phyloP scores from a whole-genome alignment of 1,284 basidiomycete genomes.

The Sporisorium scitamineum region DNA sequence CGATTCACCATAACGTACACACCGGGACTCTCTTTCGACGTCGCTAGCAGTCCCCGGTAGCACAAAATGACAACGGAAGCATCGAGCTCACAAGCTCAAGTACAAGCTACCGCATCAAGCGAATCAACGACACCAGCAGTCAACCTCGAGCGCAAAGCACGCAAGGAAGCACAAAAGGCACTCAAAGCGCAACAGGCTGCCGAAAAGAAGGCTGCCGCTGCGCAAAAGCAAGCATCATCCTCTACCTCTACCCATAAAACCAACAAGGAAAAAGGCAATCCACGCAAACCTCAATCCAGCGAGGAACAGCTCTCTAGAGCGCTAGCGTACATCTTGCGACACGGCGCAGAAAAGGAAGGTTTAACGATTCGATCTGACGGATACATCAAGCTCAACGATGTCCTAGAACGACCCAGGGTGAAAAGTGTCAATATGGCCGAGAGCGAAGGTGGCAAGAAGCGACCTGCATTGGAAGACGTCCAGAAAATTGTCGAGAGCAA shows the following conservation, averaged over 20 bases:
- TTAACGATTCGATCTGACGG: conserved; percentile 82
- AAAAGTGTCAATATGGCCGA: conserved; percentile 58
- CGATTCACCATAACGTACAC: neutral
- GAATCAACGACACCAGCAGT: neutral
- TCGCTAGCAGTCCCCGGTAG: too few species aligned
- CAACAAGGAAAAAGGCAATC: neutral
- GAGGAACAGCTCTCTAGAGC: conserved; percentile 77
- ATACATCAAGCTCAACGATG: conserved; percentile 78
- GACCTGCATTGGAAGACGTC: conserved; percentile 51
- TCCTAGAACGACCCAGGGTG: conserved; percentile 53
- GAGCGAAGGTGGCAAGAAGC: conserved; percentile 13
- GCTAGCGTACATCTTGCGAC: conserved; percentile 84
- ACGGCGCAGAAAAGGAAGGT: conserved; percentile 82
- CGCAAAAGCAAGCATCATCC: conserved; percentile 4
- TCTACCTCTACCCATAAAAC: neutral
- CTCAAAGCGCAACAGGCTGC: conserved; percentile 29
- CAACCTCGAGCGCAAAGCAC: conserved; percentile 45
- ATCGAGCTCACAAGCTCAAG: neutral
- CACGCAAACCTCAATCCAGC: conserved; percentile 4
- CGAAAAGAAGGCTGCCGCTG: conserved; percentile 26
- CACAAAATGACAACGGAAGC: conserved; percentile 6
- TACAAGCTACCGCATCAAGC: neutral
- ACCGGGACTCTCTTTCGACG: too few species aligned
- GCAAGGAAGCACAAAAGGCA: conserved; percentile 53
- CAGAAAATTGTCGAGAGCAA: conserved; percentile 46